Percentiles rank a stretch among this genome's conserved stretches.
Evolutionary conservation across 139 green algal species (phyloP).

Genomic region (Coelastrella sp.): DNA sequence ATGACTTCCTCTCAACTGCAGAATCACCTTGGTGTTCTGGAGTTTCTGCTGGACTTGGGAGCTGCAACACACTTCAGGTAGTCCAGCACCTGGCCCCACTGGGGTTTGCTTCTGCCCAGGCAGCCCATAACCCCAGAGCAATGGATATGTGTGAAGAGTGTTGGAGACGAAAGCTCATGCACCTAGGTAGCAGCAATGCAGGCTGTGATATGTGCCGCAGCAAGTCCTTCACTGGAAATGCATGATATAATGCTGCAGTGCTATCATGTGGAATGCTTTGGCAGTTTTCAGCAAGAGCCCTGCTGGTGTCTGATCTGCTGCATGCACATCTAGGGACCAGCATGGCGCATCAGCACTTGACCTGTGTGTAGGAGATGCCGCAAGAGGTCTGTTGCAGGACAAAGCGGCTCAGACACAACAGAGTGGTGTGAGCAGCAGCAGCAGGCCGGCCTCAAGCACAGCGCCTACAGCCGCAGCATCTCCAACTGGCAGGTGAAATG

Average conservation of each 20-base stretch:
- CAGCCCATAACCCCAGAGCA: neutral
- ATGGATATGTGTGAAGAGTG: too few species aligned
- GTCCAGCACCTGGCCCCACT: neutral
- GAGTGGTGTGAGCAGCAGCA: neutral
- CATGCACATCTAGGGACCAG: conserved; percentile 24
- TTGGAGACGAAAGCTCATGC: neutral
- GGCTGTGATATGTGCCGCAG: too few species aligned
- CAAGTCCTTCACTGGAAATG: too few species aligned
- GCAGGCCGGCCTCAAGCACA: neutral
- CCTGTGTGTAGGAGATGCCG: conserved; percentile 31
- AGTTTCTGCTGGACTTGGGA: conserved; percentile 33
- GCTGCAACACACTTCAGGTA: conserved; percentile 17
- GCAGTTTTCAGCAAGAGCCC: too few species aligned
- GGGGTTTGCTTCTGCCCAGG: neutral
- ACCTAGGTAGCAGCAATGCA: neutral
- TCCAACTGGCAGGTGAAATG: neutral
- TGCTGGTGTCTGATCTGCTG: neutral
- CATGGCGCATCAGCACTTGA: neutral
- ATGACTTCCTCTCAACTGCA: neutral
- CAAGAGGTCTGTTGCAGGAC: neutral
- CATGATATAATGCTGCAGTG: too few species aligned
- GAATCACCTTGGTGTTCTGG: conserved; percentile 41
- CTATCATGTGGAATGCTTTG: neutral
- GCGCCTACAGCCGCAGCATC: neutral
- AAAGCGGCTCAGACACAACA: neutral